A percentile compares a stretch with the other conserved stretches of the same genome.
Evolutionary conservation across 768 basidiomycete genomes (phyloP).

Genomic region (Lentinula boryana): DNA sequence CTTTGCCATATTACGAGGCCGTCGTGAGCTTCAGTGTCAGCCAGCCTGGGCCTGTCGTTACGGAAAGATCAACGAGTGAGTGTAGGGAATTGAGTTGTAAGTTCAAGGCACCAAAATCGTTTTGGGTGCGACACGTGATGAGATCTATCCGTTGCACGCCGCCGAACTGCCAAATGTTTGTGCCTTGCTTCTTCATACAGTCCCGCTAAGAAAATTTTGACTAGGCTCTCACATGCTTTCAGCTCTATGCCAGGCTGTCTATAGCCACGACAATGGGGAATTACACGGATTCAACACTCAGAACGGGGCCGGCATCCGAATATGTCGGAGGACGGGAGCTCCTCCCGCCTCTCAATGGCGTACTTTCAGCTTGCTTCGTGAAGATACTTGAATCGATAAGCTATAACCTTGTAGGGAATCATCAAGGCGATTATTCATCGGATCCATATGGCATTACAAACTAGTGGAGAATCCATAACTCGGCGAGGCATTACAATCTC

Average conservation of each 20-base stretch:
- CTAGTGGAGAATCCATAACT: not conserved
- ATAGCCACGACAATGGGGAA: no score
- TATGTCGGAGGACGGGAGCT: not conserved
- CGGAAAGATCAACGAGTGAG: not conserved
- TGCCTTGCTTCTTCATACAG: not conserved
- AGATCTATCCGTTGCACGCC: not conserved
- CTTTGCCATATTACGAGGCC: slow-evolving; percentile 25
- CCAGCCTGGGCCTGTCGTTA: not conserved
- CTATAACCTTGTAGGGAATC: not conserved
- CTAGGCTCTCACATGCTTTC: no score
- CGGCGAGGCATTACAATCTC: not conserved
- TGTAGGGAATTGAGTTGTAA: not conserved
- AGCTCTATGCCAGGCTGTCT: no score
- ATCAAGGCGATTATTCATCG: not conserved
- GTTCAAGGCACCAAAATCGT: slow-evolving; percentile 1
- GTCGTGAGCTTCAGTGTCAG: not conserved
- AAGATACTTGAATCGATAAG: not conserved
- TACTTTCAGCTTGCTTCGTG: not conserved
- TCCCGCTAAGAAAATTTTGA: no score
- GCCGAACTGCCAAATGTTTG: not conserved
- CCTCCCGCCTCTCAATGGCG: not conserved
- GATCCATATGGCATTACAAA: not conserved
- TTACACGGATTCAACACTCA: not conserved
- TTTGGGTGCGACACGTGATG: not conserved
- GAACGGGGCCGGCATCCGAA: not conserved